Base-by-base conservation (phyloP, 805 yeast genomes). In the Barnettozyma siamensis region DNA sequence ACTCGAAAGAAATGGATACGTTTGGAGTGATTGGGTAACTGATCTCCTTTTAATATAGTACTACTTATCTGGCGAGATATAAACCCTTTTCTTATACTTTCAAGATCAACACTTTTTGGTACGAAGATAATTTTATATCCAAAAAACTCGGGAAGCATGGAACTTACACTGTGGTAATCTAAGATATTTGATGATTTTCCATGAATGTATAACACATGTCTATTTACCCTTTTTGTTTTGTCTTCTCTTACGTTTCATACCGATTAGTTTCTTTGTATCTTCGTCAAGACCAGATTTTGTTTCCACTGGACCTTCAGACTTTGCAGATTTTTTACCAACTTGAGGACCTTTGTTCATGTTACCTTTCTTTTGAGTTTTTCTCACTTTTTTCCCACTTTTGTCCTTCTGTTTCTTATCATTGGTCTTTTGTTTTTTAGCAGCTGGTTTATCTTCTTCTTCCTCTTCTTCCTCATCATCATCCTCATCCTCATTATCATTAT, bases 201-300 rank as follows among this genome's bases (percentile, higher is more conserved):
- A 17, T 17, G 18, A 18, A 4, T 17, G 7, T 15, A 12, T 32
- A 20, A 16, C 15, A 13, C 21, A 18, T 7, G 10, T 42, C 42
- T 45, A 41, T 50, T 47, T 46, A 41, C 46, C 38, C 35, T 43
- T 60, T 54, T 66, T 74, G 37, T 68, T 66, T 63, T 73, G 74
- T 65, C 75, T 80, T 67, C 75, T 75, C 64, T 69, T 81, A 63
- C 89, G 77, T 64, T 81, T 83, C 51, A 72, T 65, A 32, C 83
- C 87, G 50, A 83, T 83, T 40, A 83, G 60, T 53, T 76, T 70
- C 58, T 78, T 83, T 16, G 78, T 72, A 43, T 74, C 77, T 27
- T 75, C 79, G 24, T 76, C 64, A 27, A 78, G 44, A 2, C 67
- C 75, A 7, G 72, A 62, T 31, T 59, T 53, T 3, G 53, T 41